Evolutionary conservation across 1,284 basidiomycete species (phyloP), one percentile per base, ranked within the genome.

Genomic region (Malassezia sp.): DNA sequence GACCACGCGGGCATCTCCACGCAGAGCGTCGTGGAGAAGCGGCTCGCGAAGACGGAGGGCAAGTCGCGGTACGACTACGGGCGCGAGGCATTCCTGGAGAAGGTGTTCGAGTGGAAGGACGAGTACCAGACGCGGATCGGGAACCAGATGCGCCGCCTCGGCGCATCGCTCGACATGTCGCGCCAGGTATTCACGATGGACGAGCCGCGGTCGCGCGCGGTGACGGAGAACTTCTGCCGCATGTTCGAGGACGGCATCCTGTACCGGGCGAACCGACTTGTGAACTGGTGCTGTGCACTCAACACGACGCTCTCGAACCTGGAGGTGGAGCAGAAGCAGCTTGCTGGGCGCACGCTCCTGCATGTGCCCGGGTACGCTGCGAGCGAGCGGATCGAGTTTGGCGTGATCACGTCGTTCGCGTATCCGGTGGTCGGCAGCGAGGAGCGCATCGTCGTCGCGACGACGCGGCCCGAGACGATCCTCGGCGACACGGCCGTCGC

Each of bases 1-100:
- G 93, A 99, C 72, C 93, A 99, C 68, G 93, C 93, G 4, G 90
- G 91, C 61, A 97, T 99, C 56, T 91, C 91, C 0, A 97, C 93
- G 0, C 93, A 99, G 72, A 88, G 87, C 38, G 91, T 99, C 22
- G 93, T 97, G 3, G 93, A 97, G 72, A 89, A 88, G 72, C 78
- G 90, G 27, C 66, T 97, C 45, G 83, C 80, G 73, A 96, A 93
- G 74, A 73, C 77, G 1, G 78, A 83, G 42, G 85, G 86, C 12
- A 76, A 84, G 73, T 85, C 85, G 2, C 76, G 91, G 46, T 89
- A 96, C 71, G 86, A 97, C 72, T 80, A 96, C 31, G 93, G 93
- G 2, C 80, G 93, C 42, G 88, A 93, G 61, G 81, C 78, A 63
- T 96, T 97, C 74, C 70, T 97, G 49, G 81, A 85, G 56, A 88